Base-by-base conservation (phyloP, 2,329 filamentous ascomycete genomes). In the Myriosclerotinia duriaeana region DNA sequence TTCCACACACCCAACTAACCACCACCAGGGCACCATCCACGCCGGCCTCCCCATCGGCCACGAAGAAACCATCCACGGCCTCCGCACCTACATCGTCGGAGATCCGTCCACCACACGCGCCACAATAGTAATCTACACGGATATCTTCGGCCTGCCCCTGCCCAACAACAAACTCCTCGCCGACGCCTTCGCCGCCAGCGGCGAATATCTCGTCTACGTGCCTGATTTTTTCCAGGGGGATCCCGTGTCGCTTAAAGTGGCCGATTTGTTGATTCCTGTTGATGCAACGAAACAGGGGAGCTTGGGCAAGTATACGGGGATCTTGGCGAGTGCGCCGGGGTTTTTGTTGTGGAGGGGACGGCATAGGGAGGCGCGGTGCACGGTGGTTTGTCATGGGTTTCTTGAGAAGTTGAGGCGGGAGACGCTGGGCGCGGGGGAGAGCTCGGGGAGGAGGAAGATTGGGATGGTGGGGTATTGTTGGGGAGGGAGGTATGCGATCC, bases 21-120 rank as follows among this genome's bases (percentile, higher is more conserved):
- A 72, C n/a, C 56, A 65, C 58, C n/a, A 77, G 64, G 79, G 79
- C 66, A 79, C 78, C 68, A 76, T 76, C 66, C 79, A 79, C 74
- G 67, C 76, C 65, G 79, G 78, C 59, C 71, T 72, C 42, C 74
- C 78, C 26, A 69, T 70, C 20, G 79, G 79, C 68, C 78, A 73
- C 55, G 78, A 78, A 69, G 73, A 76, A 65, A 75, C 71, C 6
- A 70, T 81, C 40, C 77, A 77, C 64, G 74, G 76, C 42, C 73
- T 76, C 11, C 74, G 78, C 48, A 77, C 78, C 66, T 80, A 81
- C 67, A 74, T 80, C 7, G 69, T 76, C 50, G 75, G 76, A 53
- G 76, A 77, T 70, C 72, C 72, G 58, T 71, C 68, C 58, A 74
- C 70, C 46, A 71, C 75, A 4, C 69, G 71, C 15, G 74, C 67